These are phyloP conservation scores for Aspergillus heteromorphus DNA, from an alignment of 495 filamentous ascomycete species.

Conservation along the genomic window DNA sequence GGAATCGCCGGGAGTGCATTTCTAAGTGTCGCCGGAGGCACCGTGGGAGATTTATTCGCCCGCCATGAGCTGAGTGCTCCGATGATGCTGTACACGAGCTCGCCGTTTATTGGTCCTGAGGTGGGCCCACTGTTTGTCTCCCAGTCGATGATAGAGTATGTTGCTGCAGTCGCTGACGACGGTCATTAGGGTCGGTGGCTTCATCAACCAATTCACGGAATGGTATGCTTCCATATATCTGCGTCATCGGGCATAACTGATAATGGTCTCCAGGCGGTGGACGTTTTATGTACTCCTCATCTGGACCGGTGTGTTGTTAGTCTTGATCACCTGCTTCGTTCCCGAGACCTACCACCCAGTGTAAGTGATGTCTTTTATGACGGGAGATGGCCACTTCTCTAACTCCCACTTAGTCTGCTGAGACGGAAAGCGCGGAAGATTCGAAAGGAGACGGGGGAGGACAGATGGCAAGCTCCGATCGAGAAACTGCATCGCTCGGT, in stretches of 20 bases:
- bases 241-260: constrained; percentile 7
- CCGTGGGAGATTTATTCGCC: constrained; percentile 82
- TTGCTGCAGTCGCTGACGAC: constrained; percentile 8
- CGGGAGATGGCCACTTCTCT: background rate
- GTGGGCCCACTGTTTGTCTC: constrained; percentile 41
- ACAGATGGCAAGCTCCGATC: constrained; percentile 72
- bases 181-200: constrained; percentile 49
- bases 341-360: constrained; percentile 89
- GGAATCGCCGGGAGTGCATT: constrained; percentile 85
- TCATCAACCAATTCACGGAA: constrained; percentile 68
- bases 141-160: constrained; percentile 50
- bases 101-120: constrained; percentile 68
- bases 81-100: constrained; percentile 76
- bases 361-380: constrained; percentile 21
- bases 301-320: constrained; percentile 62
- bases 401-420: constrained; percentile 49
- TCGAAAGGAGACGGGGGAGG: constrained; percentile 72
- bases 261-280: constrained; percentile 55
- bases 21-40: constrained; percentile 83
- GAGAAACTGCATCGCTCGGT: constrained; percentile 73
- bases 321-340: constrained; percentile 63
- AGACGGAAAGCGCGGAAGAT: constrained; percentile 66
- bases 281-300: constrained; percentile 84
- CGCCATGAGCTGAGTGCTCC: constrained; percentile 67
- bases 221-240: constrained; percentile 47